Base-by-base conservation (phyloP, 106 monocot genomes). In the Apostasia shenzhenica region DNA sequence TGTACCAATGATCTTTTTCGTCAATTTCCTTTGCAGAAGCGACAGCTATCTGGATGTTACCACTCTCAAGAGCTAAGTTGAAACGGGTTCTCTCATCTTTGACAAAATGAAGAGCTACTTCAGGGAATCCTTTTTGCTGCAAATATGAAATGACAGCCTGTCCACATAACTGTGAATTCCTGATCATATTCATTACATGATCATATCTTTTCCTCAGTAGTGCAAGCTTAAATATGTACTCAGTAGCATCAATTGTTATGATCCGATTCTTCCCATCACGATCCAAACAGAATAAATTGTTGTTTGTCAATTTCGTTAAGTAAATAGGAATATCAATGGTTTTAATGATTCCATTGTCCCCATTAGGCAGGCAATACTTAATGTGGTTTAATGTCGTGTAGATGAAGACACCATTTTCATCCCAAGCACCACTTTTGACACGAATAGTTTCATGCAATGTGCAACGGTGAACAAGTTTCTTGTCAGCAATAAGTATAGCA, bases 371-470 rank as follows among this genome's bases (percentile, higher is more conserved):
- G 54, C 94, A 94, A 52, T 94, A 94, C 64, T 94, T 94, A 44
- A 94, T 90, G 78, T 94, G 94, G 66, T 90, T 94, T 66, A 94
- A 66, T 0, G 94, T 94, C 14, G 94, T 87, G 62, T 94, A 94
- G 40, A 94, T 83, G 60, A 94, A 90, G 57, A 94, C 83, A 43
- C 94, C 94, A 82, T 94, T 94, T 12, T 94, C 90, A 83, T 94
- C 94, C 94, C 94, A 94, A 55, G 94, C 90, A 68, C 94, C 94
- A 83, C 90, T 94, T 72, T 94, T 94, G 5, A 94, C 87, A 73
- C 94, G 90, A n/a, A 90, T 94, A 1, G 94, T 94, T 76, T 94
- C 94, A 73, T 94, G 94, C n/a, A 94, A 80, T 39, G 90, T 94
- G 75, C 90, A 94, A 8, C 78, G 66, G 68, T 94, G 94, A 13